These are phyloP conservation scores for Paragyromitra xinjiangensis DNA, from an alignment of 495 filamentous ascomycete genomes.

Conservation along the genomic window DNA sequence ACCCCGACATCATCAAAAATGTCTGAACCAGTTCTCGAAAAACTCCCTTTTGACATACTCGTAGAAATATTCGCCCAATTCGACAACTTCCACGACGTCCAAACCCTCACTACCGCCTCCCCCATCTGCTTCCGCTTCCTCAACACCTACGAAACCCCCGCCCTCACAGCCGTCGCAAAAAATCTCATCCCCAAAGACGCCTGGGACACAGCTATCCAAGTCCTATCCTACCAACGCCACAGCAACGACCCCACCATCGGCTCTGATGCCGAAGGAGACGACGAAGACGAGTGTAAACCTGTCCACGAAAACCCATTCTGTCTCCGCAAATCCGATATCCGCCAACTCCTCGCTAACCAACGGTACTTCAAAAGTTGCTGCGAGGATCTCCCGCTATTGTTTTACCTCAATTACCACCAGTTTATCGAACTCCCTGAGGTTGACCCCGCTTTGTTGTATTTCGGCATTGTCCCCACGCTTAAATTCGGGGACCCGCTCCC, in stretches of 20 bases:
- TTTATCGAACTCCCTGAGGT: neutral
- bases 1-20: neutral
- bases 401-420: neutral
- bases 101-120: neutral
- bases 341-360: neutral
- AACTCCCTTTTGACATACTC: neutral
- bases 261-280: neutral
- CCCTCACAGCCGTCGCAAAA: neutral
- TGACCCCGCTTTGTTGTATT: neutral
- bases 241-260: neutral
- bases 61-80: slow-evolving; percentile 2
- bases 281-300: neutral
- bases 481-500: neutral
- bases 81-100: neutral
- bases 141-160: slow-evolving; percentile 9
- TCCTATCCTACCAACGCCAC: slow-evolving; percentile 4
- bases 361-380: neutral
- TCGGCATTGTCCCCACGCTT: neutral
- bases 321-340: slow-evolving; percentile 1
- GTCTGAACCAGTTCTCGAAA: neutral
- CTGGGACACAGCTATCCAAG: neutral
- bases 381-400: neutral
- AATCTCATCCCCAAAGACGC: neutral
- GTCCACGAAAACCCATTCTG: neutral
- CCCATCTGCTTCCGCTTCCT: neutral